Evolutionary conservation across 108 stramenopile genomes (phyloP).

Genomic region (Pseudonitzschia pungens): DNA sequence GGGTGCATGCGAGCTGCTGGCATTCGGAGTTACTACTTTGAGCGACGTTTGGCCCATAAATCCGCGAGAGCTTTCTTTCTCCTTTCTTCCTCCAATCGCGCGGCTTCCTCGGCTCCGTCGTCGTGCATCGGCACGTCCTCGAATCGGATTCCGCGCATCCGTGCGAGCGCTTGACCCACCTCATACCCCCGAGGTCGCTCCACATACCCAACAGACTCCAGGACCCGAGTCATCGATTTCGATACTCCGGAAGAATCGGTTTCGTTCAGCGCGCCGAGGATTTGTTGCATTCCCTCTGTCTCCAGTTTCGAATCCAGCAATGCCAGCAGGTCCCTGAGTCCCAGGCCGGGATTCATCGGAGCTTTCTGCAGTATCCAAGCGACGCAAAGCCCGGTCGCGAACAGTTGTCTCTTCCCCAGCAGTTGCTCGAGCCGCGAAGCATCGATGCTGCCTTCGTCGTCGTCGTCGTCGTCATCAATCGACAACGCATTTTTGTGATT

Average conservation of each 20-base stretch:
- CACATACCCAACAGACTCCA: constrained; percentile 60
- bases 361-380: constrained; percentile 65
- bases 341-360: constrained; percentile 42
- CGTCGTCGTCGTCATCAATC: constrained; percentile 50
- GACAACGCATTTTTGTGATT: too few relatives aligned
- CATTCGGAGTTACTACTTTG: neutral
- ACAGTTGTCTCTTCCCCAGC: constrained; percentile 73
- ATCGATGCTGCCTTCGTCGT: constrained; percentile 75
- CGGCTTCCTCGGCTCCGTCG: constrained; percentile 46
- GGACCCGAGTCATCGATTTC: constrained; percentile 35
- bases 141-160: constrained; percentile 71
- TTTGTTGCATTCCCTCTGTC: constrained; percentile 39
- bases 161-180: constrained; percentile 77
- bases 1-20: neutral
- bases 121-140: constrained; percentile 60
- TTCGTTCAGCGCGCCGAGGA: constrained; percentile 25
- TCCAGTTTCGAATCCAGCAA: constrained; percentile 57
- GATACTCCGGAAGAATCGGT: neutral
- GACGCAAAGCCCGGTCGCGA: constrained; percentile 75
- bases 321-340: constrained; percentile 53
- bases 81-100: constrained; percentile 40
- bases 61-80: constrained; percentile 65
- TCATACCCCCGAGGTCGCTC: constrained; percentile 76
- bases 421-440: constrained; percentile 83
- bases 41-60: constrained; percentile 57